Evolutionary conservation across 169 alveolate species (phyloP).

Genomic region (Besnoitia besnoiti): DNA sequence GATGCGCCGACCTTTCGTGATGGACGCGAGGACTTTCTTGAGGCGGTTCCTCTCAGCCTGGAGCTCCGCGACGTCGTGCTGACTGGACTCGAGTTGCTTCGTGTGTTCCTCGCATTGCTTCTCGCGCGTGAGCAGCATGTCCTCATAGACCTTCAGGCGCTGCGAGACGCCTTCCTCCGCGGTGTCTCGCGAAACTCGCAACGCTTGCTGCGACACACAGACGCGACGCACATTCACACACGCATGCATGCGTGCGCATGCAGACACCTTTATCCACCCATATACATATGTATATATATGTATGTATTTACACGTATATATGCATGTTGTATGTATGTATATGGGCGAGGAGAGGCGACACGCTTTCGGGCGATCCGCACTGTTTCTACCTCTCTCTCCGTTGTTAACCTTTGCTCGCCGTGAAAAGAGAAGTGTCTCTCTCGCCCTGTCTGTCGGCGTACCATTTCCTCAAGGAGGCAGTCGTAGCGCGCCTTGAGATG

Average conservation of each 20-base stretch:
- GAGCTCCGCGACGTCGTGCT: background rate
- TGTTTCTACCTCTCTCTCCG: too few species aligned
- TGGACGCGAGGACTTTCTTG: slow-evolving; percentile 1
- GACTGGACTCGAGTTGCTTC: slow-evolving; percentile 4
- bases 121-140: background rate
- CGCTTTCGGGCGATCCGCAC: too few species aligned
- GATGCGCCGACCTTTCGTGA: background rate
- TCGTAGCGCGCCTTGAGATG: slow-evolving; percentile 18
- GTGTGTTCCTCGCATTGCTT: background rate
- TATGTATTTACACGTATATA: too few species aligned
- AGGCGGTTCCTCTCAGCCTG: slow-evolving; percentile 23
- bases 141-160: slow-evolving; percentile 1
- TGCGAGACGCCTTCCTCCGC: slow-evolving; percentile 21
- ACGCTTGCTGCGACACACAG: background rate
- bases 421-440: too few species aligned
- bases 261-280: too few species aligned
- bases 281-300: too few species aligned
- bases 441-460: background rate
- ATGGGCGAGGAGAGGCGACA: too few species aligned
- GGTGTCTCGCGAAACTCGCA: background rate
- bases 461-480: slow-evolving; percentile 22
- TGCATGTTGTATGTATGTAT: too few species aligned
- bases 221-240: too few species aligned
- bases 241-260: too few species aligned
- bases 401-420: too few species aligned